Evolutionary conservation across 2,329 filamentous ascomycete genomes (phyloP).

Genomic region (Aspergillus piperis): DNA sequence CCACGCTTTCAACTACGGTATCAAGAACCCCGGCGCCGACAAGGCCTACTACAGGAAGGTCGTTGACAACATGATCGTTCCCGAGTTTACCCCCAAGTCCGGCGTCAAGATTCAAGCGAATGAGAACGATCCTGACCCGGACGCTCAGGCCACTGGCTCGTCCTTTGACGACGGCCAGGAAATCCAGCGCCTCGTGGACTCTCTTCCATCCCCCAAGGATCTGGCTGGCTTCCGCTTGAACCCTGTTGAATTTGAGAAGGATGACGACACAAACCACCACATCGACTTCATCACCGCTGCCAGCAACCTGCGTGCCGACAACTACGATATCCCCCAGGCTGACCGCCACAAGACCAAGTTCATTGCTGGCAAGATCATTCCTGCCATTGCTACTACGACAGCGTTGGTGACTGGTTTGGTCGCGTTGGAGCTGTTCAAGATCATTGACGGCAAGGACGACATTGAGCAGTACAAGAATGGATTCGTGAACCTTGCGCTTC

Average conservation of each 20-base stretch:
- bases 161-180: conserved; percentile 73
- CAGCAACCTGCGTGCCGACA: conserved; percentile 93
- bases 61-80: conserved; percentile 88
- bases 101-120: conserved; percentile 95
- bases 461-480: conserved; percentile 99
- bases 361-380: conserved; percentile 99
- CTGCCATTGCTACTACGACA: conserved; percentile 95
- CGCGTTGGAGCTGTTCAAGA: conserved; percentile 90
- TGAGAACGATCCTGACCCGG: conserved; percentile 93
- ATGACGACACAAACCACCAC: conserved; percentile 96
- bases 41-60: conserved; percentile 75
- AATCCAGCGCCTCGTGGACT: conserved; percentile 68
- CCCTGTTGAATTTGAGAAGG: conserved; percentile 97
- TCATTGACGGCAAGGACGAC: conserved; percentile 93
- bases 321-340: conserved; percentile 93
- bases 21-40: conserved; percentile 76
- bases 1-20: conserved; percentile 97
- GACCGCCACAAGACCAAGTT: conserved; percentile 99
- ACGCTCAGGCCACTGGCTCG: conserved; percentile 59
- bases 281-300: conserved; percentile 99
- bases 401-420: conserved; percentile 93
- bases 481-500: conserved; percentile 92
- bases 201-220: conserved; percentile 75
- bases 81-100: conserved; percentile 88
- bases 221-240: conserved; percentile 85